A percentile compares a stretch with the other conserved stretches of the same genome.
phyloP scores from a whole-genome alignment of 495 filamentous ascomycete species.

The Aspergillus wentii region DNA sequence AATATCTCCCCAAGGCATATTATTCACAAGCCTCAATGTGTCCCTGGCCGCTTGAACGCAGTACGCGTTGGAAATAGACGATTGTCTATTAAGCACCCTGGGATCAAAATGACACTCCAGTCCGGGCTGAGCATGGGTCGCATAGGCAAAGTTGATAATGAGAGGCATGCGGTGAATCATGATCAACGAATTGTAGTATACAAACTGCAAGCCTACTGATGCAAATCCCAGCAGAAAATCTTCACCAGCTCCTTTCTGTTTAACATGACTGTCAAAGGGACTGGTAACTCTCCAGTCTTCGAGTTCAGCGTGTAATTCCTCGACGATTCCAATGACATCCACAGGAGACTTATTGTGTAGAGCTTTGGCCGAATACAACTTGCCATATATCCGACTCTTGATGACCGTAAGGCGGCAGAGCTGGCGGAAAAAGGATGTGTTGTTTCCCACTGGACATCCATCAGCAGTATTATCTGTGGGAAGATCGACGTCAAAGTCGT shows the following conservation, averaged over 20 bases:
- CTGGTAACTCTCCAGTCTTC: conserved; percentile 87
- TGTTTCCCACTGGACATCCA: conserved; percentile 64
- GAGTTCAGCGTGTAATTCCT: conserved; percentile 80
- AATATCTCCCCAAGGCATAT: conserved; percentile 89
- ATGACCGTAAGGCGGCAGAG: conserved; percentile 86
- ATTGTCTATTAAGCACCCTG: conserved; percentile 59
- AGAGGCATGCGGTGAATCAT: conserved; percentile 96
- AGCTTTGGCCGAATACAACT: conserved; percentile 83
- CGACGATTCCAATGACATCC: conserved; percentile 81
- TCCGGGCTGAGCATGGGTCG: conserved; percentile 4
- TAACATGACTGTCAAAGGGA: conserved; percentile 68
- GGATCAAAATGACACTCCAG: conserved; percentile 4
- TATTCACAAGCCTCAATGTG: conserved; percentile 84
- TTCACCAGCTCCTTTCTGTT: conserved; percentile 74
- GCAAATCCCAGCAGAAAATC: conserved; percentile 85
- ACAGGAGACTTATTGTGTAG: conserved; percentile 69
- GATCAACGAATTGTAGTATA: conserved; percentile 92
- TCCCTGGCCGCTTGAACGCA: conserved; percentile 86
- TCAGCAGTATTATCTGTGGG: conserved; percentile 73
- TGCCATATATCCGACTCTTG: conserved; percentile 85
- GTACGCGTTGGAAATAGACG: conserved; percentile 76
- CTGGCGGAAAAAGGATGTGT: conserved; percentile 81
- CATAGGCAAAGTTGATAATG: conserved; percentile 62
- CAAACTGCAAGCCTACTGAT: conserved; percentile 80
- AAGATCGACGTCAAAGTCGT: conserved; percentile 93